Evolutionary conservation across 2,329 filamentous ascomycete species (phyloP).

Genomic region (Aureobasidium namibiae): DNA sequence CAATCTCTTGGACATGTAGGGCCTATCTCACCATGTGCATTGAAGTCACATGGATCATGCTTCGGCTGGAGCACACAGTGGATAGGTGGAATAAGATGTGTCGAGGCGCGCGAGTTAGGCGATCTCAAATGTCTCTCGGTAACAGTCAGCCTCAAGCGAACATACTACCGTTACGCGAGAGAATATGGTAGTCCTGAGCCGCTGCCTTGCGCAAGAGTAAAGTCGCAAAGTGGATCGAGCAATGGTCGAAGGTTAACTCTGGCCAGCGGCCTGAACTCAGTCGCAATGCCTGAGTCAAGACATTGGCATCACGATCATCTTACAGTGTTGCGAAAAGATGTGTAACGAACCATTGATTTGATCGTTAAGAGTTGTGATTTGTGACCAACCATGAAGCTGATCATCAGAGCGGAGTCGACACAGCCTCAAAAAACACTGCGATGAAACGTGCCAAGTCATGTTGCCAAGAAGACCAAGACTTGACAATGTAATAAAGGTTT

Average conservation of each 20-base stretch:
- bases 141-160: neutral
- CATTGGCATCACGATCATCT: neutral
- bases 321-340: neutral
- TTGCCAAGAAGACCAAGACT: neutral
- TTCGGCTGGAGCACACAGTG: neutral
- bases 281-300: neutral
- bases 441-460: constrained; percentile 7
- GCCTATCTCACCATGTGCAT: neutral
- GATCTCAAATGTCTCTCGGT: neutral
- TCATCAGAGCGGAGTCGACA: neutral
- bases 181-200: neutral
- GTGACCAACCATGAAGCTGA: neutral
- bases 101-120: neutral
- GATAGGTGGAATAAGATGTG: neutral
- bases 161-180: no score
- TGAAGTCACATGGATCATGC: neutral
- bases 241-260: no score
- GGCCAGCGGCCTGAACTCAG: no score
- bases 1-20: neutral
- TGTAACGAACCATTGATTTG: neutral
- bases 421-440: constrained; percentile 1
- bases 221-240: neutral
- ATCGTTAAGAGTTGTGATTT: no score
- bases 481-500: neutral
- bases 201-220: neutral